Evolutionary conservation across 257 asterid species (phyloP), one percentile per base, ranked within the genome.

Genomic region (Forsythia viridissima): DNA sequence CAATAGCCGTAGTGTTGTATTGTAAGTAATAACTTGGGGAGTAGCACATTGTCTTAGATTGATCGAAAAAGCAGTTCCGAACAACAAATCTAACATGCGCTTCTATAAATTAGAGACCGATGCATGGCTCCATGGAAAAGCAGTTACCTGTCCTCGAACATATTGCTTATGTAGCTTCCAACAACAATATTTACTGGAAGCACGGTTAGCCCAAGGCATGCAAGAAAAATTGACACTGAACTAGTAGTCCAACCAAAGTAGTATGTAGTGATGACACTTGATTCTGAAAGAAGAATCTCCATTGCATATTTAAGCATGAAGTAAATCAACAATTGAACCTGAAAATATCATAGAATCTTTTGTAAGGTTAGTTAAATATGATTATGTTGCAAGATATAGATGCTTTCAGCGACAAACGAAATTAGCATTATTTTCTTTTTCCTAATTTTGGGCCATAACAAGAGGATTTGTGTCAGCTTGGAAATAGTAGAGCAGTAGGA

Each of bases 281-380:
- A 95, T 84, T 93, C 99, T 57, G 99, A 93, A 51, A 95, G 98
- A 70, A 96, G 86, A 79, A 96, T 84, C 90, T 93, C 99, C 98
- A 93, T 93, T 21, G 92, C 99, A 77, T 96, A 96, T 80, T 96
- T 96, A 79, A 96, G 94, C 99, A 96, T 96, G 84, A 96, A 96
- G 91, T 96, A 96, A 70, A 93, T 96, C 90, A 96, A 80, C 88
- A 96, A 80, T 82, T 93, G 99, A 85, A 96, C 99, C 99, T 92
- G 97, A 83, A 88, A 82, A 75, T 70, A 59, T 71, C 57, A 79
- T 34, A 75, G 48, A 48, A 75, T 57, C 52, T 57, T 68, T 57
- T 74, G 82, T 66, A 52, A 82, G 83, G 37, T 76, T 52, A 38
- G 44, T 3, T 48, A 8, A 63, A 72, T 74, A 79, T 15, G 79